Percentiles rank a stretch among this genome's conserved stretches.
Conservation (phyloP, 2,329 filamentous ascomycete genomes). For the Phaeosphaeria sp. region DNA sequence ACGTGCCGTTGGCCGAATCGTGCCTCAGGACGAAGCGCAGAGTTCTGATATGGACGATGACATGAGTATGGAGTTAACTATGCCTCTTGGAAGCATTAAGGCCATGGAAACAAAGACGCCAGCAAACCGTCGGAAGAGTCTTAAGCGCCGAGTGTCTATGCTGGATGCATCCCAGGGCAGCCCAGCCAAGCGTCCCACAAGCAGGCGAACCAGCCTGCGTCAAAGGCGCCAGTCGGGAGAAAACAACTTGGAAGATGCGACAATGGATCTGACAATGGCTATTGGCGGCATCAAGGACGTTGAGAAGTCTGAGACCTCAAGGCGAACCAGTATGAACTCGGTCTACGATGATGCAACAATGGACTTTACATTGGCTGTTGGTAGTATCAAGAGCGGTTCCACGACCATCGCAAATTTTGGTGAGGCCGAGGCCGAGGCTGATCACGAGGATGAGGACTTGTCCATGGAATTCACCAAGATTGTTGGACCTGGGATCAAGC, state of each 20-base stretch:
- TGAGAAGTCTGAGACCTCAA: constrained; percentile 14
- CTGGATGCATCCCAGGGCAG: constrained; percentile 46
- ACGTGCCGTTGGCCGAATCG: constrained; percentile 78
- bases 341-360: constrained; percentile 46
- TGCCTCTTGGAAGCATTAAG: constrained; percentile 60
- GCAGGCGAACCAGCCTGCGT: constrained; percentile 48
- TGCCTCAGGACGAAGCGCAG: constrained; percentile 56
- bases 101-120: constrained; percentile 32
- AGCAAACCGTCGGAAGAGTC: constrained; percentile 43
- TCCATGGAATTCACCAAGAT: constrained; percentile 62
- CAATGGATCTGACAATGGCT: constrained; percentile 50
- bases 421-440: constrained; percentile 19
- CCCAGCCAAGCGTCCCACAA: constrained; percentile 41
- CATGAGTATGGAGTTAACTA: constrained; percentile 63
- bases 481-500: constrained; percentile 52
- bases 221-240: constrained; percentile 45
- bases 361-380: constrained; percentile 49
- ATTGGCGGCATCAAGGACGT: constrained; percentile 44
- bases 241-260: constrained; percentile 48
- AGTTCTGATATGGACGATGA: constrained; percentile 54
- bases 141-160: constrained; percentile 54
- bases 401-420: constrained; percentile 9
- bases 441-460: constrained; percentile 48
- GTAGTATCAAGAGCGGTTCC: constrained; percentile 38
- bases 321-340: constrained; percentile 33